Base-by-base conservation (phyloP, 1,139 yeast species). In the Yamadazyma buinensis region DNA sequence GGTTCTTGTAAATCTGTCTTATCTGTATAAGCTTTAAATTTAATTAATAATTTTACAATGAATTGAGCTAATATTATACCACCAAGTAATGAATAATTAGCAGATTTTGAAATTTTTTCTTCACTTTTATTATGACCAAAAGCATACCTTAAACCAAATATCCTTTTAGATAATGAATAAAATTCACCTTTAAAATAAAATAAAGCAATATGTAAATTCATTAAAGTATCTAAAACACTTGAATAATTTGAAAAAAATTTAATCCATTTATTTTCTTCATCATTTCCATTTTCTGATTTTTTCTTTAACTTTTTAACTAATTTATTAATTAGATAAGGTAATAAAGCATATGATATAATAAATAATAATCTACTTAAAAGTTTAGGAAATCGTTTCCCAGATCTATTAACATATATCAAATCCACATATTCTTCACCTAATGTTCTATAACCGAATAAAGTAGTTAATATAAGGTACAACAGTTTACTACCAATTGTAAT, bases 361-460 rank as follows among this genome's bases (percentile, higher is more conserved):
- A 80, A 82, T 11, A 75, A 73, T 1, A 77, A 31, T 38, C 82
- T 59, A n/a, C 65, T 62, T 7, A 58, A n/a, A 1, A 64, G 22
- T 26, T 58, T 63, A 2, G 86, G 84, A n/a, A 82, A 55, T 20
- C 62, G 50, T 18, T 48, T 64, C 1, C 80, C 86, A 34, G 57
- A 59, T 39, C 69, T 66, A 39, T 55, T 70, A 6, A 85, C 84
- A 50, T 87, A 86, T 14, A 83, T 64, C 38, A 90, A 64, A 57
- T 90, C 96, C 13, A 90, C 92, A 55, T 90, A 90, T 57, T 92
- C 97, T 54, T 90, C 97, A 0, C 98, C 98, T 23, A 90, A 62
- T 0, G 97, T 90, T 37, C 94, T 67, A 4, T 86, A 77, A 0
- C 94, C 92, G 4, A 77, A 42, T 12, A 84, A 56, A 0, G 96